These are phyloP conservation scores for Hemisphaericaspora xylanilytica DNA, from an alignment of 1,139 yeast species.

Conservation along the genomic window DNA sequence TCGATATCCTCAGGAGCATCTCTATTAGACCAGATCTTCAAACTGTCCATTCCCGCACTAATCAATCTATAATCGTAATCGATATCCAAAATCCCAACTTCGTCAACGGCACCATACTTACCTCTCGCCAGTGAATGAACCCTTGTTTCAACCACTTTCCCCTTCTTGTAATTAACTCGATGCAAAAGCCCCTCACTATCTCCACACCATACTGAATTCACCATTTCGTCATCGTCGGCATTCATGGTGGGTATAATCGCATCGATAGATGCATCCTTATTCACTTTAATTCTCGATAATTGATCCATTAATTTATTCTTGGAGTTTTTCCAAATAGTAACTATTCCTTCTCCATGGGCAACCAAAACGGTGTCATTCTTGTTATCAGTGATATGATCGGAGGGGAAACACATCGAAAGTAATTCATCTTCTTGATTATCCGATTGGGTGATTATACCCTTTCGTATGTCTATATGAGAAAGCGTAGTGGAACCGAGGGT, in stretches of 20 bases:
- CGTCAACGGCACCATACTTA: constrained; percentile 41
- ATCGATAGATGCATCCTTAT: constrained; percentile 75
- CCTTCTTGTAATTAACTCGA: constrained; percentile 62
- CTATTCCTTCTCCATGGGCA: constrained; percentile 89
- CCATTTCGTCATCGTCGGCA: constrained; percentile 52
- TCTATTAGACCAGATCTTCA: constrained; percentile 67
- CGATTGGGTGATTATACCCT: constrained; percentile 59
- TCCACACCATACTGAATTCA: constrained; percentile 74
- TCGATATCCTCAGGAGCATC: constrained; percentile 22
- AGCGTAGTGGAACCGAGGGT: constrained; percentile 83
- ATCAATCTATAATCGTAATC: constrained; percentile 77
- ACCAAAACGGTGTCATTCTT: constrained; percentile 64
- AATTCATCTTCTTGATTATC: constrained; percentile 96
- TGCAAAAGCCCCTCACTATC: constrained; percentile 78
- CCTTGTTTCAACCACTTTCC: constrained; percentile 64
- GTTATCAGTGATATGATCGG: constrained; percentile 42
- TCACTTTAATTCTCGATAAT: constrained; percentile 70
- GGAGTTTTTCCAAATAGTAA: constrained; percentile 82
- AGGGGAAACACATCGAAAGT: constrained; percentile 65
- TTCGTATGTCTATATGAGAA: constrained; percentile 75
- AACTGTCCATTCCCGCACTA: constrained; percentile 77
- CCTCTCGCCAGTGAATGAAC: constrained; percentile 56
- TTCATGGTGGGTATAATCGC: constrained; percentile 73
- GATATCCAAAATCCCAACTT: constrained; percentile 70
- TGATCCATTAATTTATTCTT: constrained; percentile 74